Evolutionary conservation across 2,329 filamentous ascomycete species (phyloP).

Genomic region (Hymenoscyphus fructigenus): DNA sequence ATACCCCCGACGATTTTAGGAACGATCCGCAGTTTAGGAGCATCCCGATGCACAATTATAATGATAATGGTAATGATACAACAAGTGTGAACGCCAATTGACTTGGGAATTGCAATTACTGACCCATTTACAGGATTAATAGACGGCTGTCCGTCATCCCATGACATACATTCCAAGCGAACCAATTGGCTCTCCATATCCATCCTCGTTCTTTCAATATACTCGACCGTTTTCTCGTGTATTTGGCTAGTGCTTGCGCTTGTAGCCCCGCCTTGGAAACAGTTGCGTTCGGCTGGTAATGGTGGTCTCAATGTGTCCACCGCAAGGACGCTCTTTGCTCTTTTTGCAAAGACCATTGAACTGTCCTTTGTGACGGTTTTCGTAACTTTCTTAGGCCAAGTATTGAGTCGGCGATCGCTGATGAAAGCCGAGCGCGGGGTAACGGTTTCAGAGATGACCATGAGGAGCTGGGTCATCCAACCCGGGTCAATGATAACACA

Average conservation of each 20-base stretch:
- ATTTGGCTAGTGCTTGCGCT: conserved; percentile 65
- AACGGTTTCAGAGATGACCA: conserved; percentile 72
- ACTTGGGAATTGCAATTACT: not conserved
- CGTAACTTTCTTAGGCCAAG: conserved; percentile 71
- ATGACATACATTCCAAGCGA: conserved; percentile 10
- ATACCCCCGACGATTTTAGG: conserved; percentile 1
- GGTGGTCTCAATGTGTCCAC: conserved; percentile 56
- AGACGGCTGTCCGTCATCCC: conserved; percentile 10
- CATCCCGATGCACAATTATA: conserved; percentile 3
- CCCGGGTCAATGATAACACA: conserved; percentile 72
- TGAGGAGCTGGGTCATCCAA: conserved; percentile 73
- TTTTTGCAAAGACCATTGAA: conserved; percentile 74
- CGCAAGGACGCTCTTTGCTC: conserved; percentile 62
- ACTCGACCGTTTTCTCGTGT: conserved; percentile 60
- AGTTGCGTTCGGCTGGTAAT: conserved; percentile 36
- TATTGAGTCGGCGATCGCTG: conserved; percentile 57
- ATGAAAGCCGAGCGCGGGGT: conserved; percentile 58
- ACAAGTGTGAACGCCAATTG: not conserved
- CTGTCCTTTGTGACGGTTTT: conserved; percentile 74
- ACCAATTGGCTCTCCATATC: conserved; percentile 12
- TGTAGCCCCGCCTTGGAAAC: conserved; percentile 45
- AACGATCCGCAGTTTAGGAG: not conserved
- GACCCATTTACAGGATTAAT: not conserved
- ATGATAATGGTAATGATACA: conserved; percentile 9
- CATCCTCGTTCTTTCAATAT: conserved; percentile 42